Conservation (phyloP, 495 filamentous ascomycete species). For the Xylaria venustula region DNA sequence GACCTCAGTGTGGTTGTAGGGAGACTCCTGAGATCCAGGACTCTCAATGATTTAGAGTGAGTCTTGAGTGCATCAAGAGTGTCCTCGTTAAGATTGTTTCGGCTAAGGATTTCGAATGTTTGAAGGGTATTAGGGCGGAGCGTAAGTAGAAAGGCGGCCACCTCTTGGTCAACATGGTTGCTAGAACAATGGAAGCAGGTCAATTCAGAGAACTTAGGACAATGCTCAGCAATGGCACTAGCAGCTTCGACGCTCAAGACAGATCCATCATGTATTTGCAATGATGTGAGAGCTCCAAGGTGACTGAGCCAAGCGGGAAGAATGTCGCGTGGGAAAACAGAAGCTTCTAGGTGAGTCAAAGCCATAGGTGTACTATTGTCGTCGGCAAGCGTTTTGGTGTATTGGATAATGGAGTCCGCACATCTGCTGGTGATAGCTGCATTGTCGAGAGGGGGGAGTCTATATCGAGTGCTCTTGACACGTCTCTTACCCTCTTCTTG, state of each 20-base stretch:
- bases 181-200: constrained; percentile 47
- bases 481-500: not conserved
- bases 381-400: constrained; percentile 33
- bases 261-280: constrained; percentile 58
- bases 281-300: constrained; percentile 35
- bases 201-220: constrained; percentile 60
- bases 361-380: constrained; percentile 26
- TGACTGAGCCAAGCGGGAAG: constrained; percentile 37
- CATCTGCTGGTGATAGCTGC: constrained; percentile 23
- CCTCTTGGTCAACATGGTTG: constrained; percentile 48
- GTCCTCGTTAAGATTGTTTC: constrained; percentile 48
- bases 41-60: constrained; percentile 57
- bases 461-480: not conserved
- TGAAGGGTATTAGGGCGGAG: constrained; percentile 58
- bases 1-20: constrained; percentile 43
- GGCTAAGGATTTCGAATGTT: constrained; percentile 57
- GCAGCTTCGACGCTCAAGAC: constrained; percentile 53
- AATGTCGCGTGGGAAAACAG: constrained; percentile 23
- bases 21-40: constrained; percentile 55
- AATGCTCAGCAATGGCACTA: constrained; percentile 54
- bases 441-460: constrained; percentile 11
- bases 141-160: constrained; percentile 58
- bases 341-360: constrained; percentile 50
- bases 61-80: constrained; percentile 57
- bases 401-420: constrained; percentile 32